phyloP scores from a whole-genome alignment of 108 stramenopile genomes.

The Nannochloropsis granulata region DNA sequence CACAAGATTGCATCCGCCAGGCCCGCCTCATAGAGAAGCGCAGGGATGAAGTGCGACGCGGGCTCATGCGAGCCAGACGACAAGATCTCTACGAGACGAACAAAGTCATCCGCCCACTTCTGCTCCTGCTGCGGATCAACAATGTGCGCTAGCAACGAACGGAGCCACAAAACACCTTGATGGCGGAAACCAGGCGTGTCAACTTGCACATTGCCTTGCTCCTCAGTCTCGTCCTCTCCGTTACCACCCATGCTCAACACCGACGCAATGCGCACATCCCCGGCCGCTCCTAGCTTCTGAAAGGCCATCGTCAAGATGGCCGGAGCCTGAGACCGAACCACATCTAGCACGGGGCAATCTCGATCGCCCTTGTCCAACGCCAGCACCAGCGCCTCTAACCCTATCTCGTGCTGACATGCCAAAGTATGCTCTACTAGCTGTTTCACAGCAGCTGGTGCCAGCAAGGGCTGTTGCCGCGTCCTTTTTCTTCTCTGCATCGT shows the following conservation, averaged over 20 bases:
- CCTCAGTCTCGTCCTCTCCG: background rate
- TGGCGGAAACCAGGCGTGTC: background rate
- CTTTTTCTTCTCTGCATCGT: background rate
- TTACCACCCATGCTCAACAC: background rate
- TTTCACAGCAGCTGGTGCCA: background rate
- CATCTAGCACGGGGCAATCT: background rate
- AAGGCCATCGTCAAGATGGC: background rate
- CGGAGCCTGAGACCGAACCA: background rate
- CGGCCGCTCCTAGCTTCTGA: background rate
- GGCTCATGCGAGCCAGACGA: background rate
- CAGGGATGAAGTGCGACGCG: background rate
- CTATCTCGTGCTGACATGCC: background rate
- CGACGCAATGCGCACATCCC: background rate
- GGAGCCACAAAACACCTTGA: background rate
- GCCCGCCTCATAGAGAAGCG: background rate
- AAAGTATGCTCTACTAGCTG: background rate
- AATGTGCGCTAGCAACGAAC: background rate
- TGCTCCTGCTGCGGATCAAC: background rate
- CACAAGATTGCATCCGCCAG: background rate
- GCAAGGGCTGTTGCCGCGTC: background rate
- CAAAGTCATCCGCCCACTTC: background rate
- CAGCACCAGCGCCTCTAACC: background rate
- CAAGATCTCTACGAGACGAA: background rate
- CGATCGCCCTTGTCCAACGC: background rate
- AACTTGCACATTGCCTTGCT: background rate